phyloP scores from a whole-genome alignment of 2,329 filamentous ascomycete genomes.

The Talaromyces sp. region DNA sequence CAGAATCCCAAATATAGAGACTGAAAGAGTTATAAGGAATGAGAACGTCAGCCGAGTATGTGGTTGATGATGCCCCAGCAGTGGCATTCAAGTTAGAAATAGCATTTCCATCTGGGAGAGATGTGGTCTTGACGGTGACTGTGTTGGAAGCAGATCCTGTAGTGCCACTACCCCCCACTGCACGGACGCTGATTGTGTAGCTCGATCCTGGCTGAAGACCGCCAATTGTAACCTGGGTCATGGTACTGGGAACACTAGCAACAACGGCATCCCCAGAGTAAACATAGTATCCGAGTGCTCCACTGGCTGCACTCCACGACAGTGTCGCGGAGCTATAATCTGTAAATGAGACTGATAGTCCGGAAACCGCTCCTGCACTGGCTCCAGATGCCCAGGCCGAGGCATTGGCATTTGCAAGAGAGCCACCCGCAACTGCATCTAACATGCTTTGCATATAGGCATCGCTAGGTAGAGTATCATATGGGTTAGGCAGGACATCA shows the following conservation, averaged over 20 bases:
- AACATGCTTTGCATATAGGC: slow-evolving; percentile 21
- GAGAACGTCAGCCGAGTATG: background rate
- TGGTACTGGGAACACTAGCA: background rate
- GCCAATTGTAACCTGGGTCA: background rate
- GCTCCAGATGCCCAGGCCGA: background rate
- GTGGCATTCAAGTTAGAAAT: background rate
- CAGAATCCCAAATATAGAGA: background rate
- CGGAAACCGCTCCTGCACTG: slow-evolving; percentile 4
- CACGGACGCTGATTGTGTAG: background rate
- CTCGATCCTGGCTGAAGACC: background rate
- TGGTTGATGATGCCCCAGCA: background rate
- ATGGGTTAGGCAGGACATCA: slow-evolving; percentile 19
- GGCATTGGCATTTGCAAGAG: slow-evolving; percentile 6
- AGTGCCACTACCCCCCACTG: background rate
- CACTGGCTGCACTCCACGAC: background rate
- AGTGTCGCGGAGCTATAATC: slow-evolving; percentile 17
- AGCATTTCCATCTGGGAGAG: background rate
- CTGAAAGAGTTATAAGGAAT: background rate
- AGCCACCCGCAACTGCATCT: slow-evolving; percentile 12
- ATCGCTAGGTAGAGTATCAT: slow-evolving; percentile 21
- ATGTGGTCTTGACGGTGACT: background rate
- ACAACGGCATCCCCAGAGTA: background rate
- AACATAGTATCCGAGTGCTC: background rate
- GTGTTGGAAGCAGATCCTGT: background rate
- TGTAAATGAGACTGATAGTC: slow-evolving; percentile 7